Base-by-base conservation (phyloP, 345 rosid genomes). In the Lumnitzera racemosa region DNA sequence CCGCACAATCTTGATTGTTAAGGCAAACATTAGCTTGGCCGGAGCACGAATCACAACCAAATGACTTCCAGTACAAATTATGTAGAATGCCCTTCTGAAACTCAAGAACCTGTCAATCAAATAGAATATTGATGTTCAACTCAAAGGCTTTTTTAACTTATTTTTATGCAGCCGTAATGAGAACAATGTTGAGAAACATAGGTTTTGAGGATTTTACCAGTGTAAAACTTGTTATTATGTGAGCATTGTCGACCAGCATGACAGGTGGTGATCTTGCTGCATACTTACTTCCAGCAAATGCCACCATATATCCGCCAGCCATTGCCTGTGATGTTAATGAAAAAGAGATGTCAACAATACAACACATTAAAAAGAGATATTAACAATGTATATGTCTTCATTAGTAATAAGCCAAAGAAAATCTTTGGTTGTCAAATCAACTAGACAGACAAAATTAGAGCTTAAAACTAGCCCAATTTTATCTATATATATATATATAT, bases 261-360 rank as follows among this genome's bases (percentile, higher is more conserved):
- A 74, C 67, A 53, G 95, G 95, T 6, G 62, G 50, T 4, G 99
- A 94, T 78, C 99, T 86, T 46, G 97, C 99, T 49, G 99, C 97
- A 43, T 94, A 90, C 68, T 86, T 86, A 16, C 85, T 75, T 23
- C 99, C 99, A 2, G 97, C 92, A 61, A 90, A 94, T 47, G 96
- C 99, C 17, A 94, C 97, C 96, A 90, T 79, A 67, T 62, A 76
- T 48, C 96, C 96, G 57, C 97, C 96, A 15, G 77, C 61, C 65
- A 59, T 24, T 20, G 64, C 65, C 97, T 92, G 77, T 17, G 27
- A 61, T 36, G 43, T 5, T 36, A 36, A 36, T 5, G 7, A 1
- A 5, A 9, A 6, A 27, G 31, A 27, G 31, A 27, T 27, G 5
- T 36, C 1, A 36, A 9, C 43, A 36, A 4, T 36, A 20, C 20